Evolutionary conservation across 2,329 filamentous ascomycete species (phyloP).

Genomic region (Hysterium pulicare): DNA sequence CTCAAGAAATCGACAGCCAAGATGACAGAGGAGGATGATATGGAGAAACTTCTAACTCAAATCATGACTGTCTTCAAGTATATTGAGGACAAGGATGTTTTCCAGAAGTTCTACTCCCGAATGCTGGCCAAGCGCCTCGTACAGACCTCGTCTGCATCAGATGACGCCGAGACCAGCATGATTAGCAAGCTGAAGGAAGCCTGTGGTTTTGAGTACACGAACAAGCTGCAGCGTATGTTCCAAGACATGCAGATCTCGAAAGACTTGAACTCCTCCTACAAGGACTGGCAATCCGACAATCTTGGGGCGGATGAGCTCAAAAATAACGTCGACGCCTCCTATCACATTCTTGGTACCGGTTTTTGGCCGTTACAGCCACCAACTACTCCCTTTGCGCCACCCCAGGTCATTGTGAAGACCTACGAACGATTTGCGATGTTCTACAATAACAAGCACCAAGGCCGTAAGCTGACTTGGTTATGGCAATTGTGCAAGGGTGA

Average conservation of each 20-base stretch:
- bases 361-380: conserved; percentile 94
- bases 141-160: conserved; percentile 90
- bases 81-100: conserved; percentile 99
- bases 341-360: conserved; percentile 89
- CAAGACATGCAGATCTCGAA: conserved; percentile 99
- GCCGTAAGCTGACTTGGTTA: conserved; percentile 93
- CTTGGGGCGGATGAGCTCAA: conserved; percentile 64
- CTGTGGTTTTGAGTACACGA: conserved; percentile 98
- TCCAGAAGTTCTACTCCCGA: conserved; percentile 98
- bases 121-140: conserved; percentile 94
- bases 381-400: conserved; percentile 83
- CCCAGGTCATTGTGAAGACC: conserved; percentile 77
- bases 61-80: conserved; percentile 99
- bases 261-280: conserved; percentile 87
- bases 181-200: conserved; percentile 99
- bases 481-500: conserved; percentile 99
- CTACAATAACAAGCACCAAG: conserved; percentile 95
- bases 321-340: conserved; percentile 76
- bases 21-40: conserved; percentile 87
- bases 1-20: conserved; percentile 84
- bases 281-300: conserved; percentile 68
- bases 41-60: conserved; percentile 82
- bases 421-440: conserved; percentile 87
- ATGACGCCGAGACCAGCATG: conserved; percentile 98
- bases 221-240: conserved; percentile 99